Conservation (phyloP, 805 yeast genomes). For the Candida gorgasii region DNA sequence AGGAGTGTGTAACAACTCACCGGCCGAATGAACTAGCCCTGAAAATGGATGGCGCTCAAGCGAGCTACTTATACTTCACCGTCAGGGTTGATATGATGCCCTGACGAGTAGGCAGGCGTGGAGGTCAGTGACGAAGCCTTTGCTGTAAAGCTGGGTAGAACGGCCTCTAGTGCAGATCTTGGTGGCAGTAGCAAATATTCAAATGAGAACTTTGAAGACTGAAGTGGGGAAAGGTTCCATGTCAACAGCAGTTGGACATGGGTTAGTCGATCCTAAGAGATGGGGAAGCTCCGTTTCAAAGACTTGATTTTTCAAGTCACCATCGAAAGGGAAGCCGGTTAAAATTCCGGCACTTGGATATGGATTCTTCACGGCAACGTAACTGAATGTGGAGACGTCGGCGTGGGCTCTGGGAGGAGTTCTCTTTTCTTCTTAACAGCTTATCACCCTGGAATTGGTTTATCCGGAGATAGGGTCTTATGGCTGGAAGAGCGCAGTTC, state of each 20-base stretch:
- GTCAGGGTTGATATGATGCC: conserved; percentile 37
- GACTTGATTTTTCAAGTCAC: conserved; percentile 35
- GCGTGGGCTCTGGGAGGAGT: conserved; percentile 46
- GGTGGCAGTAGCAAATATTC: conserved; percentile 39
- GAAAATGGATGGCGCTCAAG: conserved; percentile 39
- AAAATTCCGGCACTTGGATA: conserved; percentile 46
- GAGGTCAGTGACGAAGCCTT: conserved; percentile 43
- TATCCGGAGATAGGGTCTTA: conserved; percentile 42
- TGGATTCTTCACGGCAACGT: conserved; percentile 44
- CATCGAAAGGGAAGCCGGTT: conserved; percentile 47
- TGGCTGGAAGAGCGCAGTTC: conserved; percentile 41
- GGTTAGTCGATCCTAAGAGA: conserved; percentile 46
- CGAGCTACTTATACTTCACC: conserved; percentile 44
- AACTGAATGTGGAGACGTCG: conserved; percentile 44
- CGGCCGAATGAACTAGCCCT: conserved; percentile 51
- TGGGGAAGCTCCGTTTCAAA: conserved; percentile 41
- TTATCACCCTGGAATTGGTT: conserved; percentile 43
- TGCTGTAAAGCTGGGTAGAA: conserved; percentile 38
- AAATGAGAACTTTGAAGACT: conserved; percentile 42
- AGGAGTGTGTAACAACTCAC: conserved; percentile 55
- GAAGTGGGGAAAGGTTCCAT: conserved; percentile 46
- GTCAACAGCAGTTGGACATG: conserved; percentile 45
- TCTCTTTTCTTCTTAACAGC: conserved; percentile 44
- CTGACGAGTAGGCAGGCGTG: conserved; percentile 46
- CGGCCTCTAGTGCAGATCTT: conserved; percentile 44